Evolutionary conservation across 2,329 filamentous ascomycete genomes (phyloP), one percentile per base, ranked within the genome.

Genomic region (Aspergillus sp.): DNA sequence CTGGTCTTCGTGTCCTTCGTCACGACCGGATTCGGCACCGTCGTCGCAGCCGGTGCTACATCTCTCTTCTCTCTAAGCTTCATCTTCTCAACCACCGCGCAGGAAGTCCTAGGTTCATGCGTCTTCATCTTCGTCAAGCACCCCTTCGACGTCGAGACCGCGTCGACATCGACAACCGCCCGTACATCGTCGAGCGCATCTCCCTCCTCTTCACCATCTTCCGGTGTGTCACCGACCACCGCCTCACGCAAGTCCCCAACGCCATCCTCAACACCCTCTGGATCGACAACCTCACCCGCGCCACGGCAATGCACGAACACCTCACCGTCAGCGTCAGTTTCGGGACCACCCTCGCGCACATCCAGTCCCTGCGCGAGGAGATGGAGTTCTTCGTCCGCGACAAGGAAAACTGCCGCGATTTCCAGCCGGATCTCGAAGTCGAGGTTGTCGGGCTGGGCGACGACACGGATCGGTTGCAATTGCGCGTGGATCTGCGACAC

Each of bases 41-140:
- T 88, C 4, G 78, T 96, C 35, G 85, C 89, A 4, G 94, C 90
- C 7, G 88, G 90, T 43, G 91, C 91, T 52, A 96, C 93, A 1
- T 85, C 93, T 0, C 77, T 98, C 38, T 81, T 98, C 7, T 97
- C 91, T 4, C 74, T 97, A n/a, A 96, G 91, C 3, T 98, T 98
- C 71, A 85, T 96, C 57, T 97, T 98, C 66, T 84, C 90, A 27
- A 85, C 85, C 47, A 96, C 90, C 1, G 84, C 85, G 3, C 90
- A 96, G 68, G 93, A 98, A 68, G 86, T 98, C 53, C 80, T 98
- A n/a, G 91, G 91, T 60, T 96, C 90, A 34, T 97, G 91, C 73
- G 95, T 98, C 61, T 98, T 98, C 74, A 74, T 98, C 1, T 98
- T 98, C 60, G 88, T 97, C 73, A 98, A 98, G 74, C 93, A 98